Evolutionary conservation across 2,329 filamentous ascomycete genomes (phyloP).

Genomic region (Phaeosphaeria sp.): DNA sequence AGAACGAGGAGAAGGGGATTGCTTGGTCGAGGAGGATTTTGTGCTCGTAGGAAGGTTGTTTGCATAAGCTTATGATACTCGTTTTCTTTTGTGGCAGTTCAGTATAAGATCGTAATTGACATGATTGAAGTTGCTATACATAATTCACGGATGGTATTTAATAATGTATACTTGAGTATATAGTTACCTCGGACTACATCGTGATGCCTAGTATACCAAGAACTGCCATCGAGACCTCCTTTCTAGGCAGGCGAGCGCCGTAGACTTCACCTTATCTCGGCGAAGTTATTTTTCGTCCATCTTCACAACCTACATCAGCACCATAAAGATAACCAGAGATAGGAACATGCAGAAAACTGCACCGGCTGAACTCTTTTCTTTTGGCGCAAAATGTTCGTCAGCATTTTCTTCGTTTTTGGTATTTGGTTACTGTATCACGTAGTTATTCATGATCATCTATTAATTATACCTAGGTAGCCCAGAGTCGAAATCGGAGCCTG

Average conservation of each 20-base stretch:
- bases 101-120: not conserved
- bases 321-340: slow-evolving; percentile 18
- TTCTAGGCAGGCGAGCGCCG: slow-evolving; percentile 2
- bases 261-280: slow-evolving; percentile 1
- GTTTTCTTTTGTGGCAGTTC: not conserved
- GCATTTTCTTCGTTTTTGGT: slow-evolving; percentile 10
- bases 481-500: slow-evolving; percentile 18
- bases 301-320: slow-evolving; percentile 5
- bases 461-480: no score
- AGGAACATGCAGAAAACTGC: slow-evolving; percentile 10
- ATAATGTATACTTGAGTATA: no score
- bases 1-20: slow-evolving; percentile 19
- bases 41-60: slow-evolving; percentile 2
- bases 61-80: slow-evolving; percentile 1
- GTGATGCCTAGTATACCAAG: no score
- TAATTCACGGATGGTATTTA: no score
- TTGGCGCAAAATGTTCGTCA: slow-evolving; percentile 7
- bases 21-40: slow-evolving; percentile 15
- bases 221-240: no score
- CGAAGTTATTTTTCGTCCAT: not conserved
- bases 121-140: no score
- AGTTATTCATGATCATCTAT: slow-evolving; percentile 18
- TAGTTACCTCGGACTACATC: no score
- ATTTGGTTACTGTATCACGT: slow-evolving; percentile 16
- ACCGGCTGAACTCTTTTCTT: not conserved